Evolutionary conservation across 176 grass and related monocot species (phyloP).

Genomic region (Typha latifolia): DNA sequence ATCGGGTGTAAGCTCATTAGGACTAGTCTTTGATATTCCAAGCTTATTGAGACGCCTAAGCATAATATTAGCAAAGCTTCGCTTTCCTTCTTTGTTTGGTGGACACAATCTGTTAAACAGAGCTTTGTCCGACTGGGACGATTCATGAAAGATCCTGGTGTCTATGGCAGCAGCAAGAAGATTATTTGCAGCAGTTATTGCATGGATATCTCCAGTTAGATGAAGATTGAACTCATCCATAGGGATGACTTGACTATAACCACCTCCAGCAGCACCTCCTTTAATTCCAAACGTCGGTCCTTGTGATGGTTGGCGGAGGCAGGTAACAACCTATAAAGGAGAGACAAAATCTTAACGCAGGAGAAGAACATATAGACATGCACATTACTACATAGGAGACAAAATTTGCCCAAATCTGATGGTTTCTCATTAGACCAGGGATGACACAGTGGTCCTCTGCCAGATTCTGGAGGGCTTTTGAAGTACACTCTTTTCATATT

Average conservation of each 20-base stretch:
- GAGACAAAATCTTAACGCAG: neutral
- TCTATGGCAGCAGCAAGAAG: slow-evolving; percentile 98
- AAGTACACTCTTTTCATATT: too few relatives aligned
- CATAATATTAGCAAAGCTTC: slow-evolving; percentile 78
- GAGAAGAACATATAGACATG: neutral
- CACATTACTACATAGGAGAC: neutral
- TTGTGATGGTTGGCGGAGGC: slow-evolving; percentile 91
- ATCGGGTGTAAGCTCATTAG: slow-evolving; percentile 83
- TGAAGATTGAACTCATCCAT: slow-evolving; percentile 99
- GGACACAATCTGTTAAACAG: slow-evolving; percentile 90
- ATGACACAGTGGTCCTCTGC: too few relatives aligned
- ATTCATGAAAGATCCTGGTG: slow-evolving; percentile 84
- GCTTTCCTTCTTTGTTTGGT: slow-evolving; percentile 89
- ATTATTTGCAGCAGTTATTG: slow-evolving; percentile 97
- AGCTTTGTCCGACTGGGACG: slow-evolving; percentile 90
- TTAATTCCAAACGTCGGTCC: slow-evolving; percentile 97
- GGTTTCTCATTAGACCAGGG: too few relatives aligned
- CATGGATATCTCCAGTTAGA: slow-evolving; percentile 93
- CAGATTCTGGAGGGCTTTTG: too few relatives aligned
- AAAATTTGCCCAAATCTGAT: neutral
- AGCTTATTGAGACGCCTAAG: slow-evolving; percentile 60
- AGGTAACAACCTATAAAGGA: slow-evolving; percentile 70
- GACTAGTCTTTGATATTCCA: slow-evolving; percentile 75
- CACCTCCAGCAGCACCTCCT: slow-evolving; percentile 93
- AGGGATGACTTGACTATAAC: slow-evolving; percentile 98